Evolutionary conservation across 2,329 filamentous ascomycete genomes (phyloP).

Genomic region (Trichophyton benhamiae): DNA sequence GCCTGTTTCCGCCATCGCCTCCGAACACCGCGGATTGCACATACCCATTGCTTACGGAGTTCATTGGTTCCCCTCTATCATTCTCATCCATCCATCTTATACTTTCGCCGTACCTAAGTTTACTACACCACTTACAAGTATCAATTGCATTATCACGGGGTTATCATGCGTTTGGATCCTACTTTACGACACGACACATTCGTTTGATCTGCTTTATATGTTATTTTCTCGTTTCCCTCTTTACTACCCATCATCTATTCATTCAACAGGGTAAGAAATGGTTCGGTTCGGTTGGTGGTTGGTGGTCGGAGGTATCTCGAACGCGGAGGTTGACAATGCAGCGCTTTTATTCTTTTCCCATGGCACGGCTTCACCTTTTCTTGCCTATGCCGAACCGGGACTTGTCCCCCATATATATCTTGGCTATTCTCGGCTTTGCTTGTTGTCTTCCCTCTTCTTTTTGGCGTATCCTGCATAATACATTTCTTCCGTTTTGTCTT

Average conservation of each 20-base stretch:
- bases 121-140: background rate
- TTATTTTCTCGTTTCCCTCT: background rate
- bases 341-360: background rate
- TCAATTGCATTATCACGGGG: slow-evolving; percentile 3
- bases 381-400: background rate
- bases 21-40: background rate
- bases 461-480: slow-evolving; percentile 3
- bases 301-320: background rate
- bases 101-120: background rate
- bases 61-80: background rate
- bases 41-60: slow-evolving; percentile 3
- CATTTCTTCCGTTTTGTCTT: background rate
- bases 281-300: background rate
- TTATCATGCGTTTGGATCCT: slow-evolving; percentile 2
- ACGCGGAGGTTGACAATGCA: background rate
- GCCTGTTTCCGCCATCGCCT: background rate
- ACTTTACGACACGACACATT: background rate
- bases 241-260: background rate
- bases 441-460: background rate
- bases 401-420: slow-evolving; percentile 1
- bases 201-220: background rate
- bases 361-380: background rate
- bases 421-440: background rate
- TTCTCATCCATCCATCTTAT: background rate
- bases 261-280: background rate